Percentiles rank a stretch among this genome's conserved stretches.
phyloP scores from a whole-genome alignment of 2,329 filamentous ascomycete species.

The Exophiala calicioides region DNA sequence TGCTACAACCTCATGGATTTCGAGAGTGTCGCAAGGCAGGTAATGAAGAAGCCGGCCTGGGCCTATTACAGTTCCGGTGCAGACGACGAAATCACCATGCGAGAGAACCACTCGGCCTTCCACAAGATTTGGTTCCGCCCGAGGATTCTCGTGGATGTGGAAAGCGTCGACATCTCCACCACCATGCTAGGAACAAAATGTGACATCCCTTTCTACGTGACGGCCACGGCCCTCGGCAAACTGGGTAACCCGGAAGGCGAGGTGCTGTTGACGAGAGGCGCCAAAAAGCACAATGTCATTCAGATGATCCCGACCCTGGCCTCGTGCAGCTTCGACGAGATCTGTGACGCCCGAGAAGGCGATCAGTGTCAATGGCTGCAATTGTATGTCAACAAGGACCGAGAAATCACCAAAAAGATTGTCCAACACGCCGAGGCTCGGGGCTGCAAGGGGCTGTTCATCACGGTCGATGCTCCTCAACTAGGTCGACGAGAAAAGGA shows the following conservation, averaged over 20 bases:
- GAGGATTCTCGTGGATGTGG: slow-evolving; percentile 83
- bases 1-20: slow-evolving; percentile 97
- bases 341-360: slow-evolving; percentile 76
- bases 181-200: slow-evolving; percentile 90
- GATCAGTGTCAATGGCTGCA: slow-evolving; percentile 95
- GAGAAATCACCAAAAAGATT: slow-evolving; percentile 83
- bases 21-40: slow-evolving; percentile 81
- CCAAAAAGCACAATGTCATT: slow-evolving; percentile 82
- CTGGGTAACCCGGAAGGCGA: slow-evolving; percentile 89
- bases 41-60: slow-evolving; percentile 98
- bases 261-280: slow-evolving; percentile 81
- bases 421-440: slow-evolving; percentile 87
- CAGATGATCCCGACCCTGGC: slow-evolving; percentile 99
- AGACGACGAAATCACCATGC: slow-evolving; percentile 89
- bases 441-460: slow-evolving; percentile 94
- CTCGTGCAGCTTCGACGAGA: slow-evolving; percentile 96
- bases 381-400: slow-evolving; percentile 95
- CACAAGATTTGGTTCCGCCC: slow-evolving; percentile 98
- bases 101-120: slow-evolving; percentile 93
- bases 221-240: slow-evolving; percentile 92
- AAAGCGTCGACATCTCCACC: slow-evolving; percentile 80
- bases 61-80: slow-evolving; percentile 95
- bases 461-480: slow-evolving; percentile 96
- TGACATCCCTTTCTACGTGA: slow-evolving; percentile 91
- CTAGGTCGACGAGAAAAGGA: slow-evolving; percentile 95